Percentiles rank a stretch among this genome's conserved stretches.
Conservation (phyloP, 2,329 filamentous ascomycete species). For the Coniochaeta sp. region DNA sequence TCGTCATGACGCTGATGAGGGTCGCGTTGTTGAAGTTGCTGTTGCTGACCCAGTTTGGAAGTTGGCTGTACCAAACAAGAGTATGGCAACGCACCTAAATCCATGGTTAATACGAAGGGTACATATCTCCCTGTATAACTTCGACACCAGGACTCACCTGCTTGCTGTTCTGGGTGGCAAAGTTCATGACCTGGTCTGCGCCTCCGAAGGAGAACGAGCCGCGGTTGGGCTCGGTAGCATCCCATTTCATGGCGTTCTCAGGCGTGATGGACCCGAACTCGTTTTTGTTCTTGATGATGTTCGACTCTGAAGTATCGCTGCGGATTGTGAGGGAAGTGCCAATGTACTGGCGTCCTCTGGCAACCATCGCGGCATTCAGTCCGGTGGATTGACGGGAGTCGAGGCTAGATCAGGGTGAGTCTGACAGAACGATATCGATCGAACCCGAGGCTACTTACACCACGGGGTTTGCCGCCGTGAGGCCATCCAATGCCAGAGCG, state of each 20-base stretch:
- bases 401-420: neutral
- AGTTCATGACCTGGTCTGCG: constrained; percentile 37
- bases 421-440: neutral
- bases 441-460: neutral
- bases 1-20: constrained; percentile 41
- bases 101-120: neutral
- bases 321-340: constrained; percentile 50
- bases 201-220: constrained; percentile 46
- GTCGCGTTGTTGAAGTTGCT: constrained; percentile 31
- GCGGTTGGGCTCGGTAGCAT: constrained; percentile 45
- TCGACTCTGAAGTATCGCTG: constrained; percentile 41
- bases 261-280: constrained; percentile 51
- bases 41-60: constrained; percentile 35
- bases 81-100: constrained; percentile 50
- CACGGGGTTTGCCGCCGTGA: neutral
- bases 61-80: constrained; percentile 35
- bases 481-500: neutral
- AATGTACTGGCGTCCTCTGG: constrained; percentile 34
- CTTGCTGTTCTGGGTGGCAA: constrained; percentile 29
- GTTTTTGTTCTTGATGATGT: constrained; percentile 36
- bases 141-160: constrained; percentile 9
- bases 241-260: constrained; percentile 46
- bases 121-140: neutral
- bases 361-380: constrained; percentile 17
- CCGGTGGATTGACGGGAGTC: neutral